A percentile compares a stretch with the other conserved stretches of the same genome.
These are phyloP conservation scores for Jackrogersella minutella DNA, from an alignment of 495 filamentous ascomycete species.

Conservation along the genomic window DNA sequence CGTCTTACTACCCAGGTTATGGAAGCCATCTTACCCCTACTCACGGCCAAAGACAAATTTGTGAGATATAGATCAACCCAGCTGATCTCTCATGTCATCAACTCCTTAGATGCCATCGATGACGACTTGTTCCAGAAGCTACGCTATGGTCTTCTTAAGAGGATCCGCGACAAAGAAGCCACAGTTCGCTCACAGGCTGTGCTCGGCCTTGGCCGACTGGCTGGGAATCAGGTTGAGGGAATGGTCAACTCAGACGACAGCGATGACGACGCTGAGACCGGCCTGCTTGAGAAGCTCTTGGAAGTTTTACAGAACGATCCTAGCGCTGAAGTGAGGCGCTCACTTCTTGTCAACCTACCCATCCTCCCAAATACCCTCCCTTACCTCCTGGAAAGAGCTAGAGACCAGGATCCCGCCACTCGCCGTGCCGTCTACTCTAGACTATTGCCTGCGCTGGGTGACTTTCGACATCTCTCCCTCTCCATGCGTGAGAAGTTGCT, in stretches of 20 bases:
- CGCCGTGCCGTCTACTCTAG: conserved; percentile 87
- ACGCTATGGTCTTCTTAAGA: conserved; percentile 75
- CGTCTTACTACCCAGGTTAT: conserved; percentile 78
- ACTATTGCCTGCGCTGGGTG: conserved; percentile 86
- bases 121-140: conserved; percentile 87
- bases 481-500: conserved; percentile 95
- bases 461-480: conserved; percentile 95
- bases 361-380: conserved; percentile 83
- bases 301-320: conserved; percentile 94
- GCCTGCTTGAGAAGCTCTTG: conserved; percentile 81
- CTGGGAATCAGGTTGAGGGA: conserved; percentile 79
- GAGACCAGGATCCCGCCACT: conserved; percentile 85
- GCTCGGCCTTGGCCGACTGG: conserved; percentile 82
- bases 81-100: conserved; percentile 83
- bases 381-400: conserved; percentile 87
- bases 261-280: conserved; percentile 63
- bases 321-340: conserved; percentile 89
- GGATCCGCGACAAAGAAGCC: conserved; percentile 91
- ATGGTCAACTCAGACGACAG: conserved; percentile 74
- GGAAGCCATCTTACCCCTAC: conserved; percentile 69
- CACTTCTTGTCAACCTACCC: conserved; percentile 86
- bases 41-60: conserved; percentile 86
- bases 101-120: conserved; percentile 88
- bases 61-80: conserved; percentile 92
- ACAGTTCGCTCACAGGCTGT: conserved; percentile 95